Base-by-base conservation (phyloP, 2,329 filamentous ascomycete genomes). In the Paraphoma chrysanthemicola region DNA sequence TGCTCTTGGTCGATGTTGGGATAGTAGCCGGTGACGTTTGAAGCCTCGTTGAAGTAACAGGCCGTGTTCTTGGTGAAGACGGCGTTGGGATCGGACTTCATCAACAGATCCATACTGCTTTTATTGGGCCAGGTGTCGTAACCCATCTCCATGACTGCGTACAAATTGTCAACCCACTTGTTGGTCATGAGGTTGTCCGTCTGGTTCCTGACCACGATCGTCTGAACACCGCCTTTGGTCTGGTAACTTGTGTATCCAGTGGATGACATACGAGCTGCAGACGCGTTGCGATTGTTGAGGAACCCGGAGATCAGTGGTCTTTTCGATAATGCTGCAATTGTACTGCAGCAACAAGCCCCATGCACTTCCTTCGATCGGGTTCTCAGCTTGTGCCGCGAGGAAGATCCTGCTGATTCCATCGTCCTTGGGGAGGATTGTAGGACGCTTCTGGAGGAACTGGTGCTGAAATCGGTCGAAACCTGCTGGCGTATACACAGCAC, bases 281-380 rank as follows among this genome's bases (percentile, higher is more conserved):
- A 10, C 18, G 38, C 9, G 23, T 50, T 45, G n/a, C 30, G 46
- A 3, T 44, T 29, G 11, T 43, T 55, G 5, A 55, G 28, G 28
- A 7, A 55, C 28, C 16, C n/a, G 30, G 16, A 55, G 23, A 17
- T 55, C 53, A 1, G 33, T n/a, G 5, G 36, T 10, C 12, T 47
- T 33, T 5, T 51, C 44, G n/a, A 55, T 36, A 12, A 55, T 44
- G 14, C 36, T 56, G 41, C 54, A 56, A 23, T 56, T 49, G 31
- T 53, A 56, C 16, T 56, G 54, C 30, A 56, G 9, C 12, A 56
- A 42, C 28, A 56, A 31, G 9, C 48, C 54, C 54, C 54, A 56
- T n/a, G 18, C 28, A 1, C 28, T 48, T 8, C 49, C 49, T n/a
- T 56, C 54, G n/a, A 56, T 53, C n/a, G 54, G 54, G 14, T 18